These are phyloP conservation scores for Melocanna baccifera DNA, from an alignment of 176 grass and related monocot genomes.

Conservation along the genomic window DNA sequence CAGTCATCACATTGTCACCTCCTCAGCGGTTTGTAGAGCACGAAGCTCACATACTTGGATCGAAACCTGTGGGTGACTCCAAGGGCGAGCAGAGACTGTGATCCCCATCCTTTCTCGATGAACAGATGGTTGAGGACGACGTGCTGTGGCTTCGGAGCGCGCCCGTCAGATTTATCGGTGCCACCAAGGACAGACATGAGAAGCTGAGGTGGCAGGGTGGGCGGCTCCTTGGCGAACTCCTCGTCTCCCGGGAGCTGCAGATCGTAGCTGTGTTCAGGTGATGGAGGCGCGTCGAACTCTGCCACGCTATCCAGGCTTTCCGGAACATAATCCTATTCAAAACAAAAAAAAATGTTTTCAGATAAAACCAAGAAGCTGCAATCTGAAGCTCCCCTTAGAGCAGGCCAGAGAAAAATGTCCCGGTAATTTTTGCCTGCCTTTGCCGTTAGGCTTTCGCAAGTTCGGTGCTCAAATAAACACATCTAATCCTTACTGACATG, in stretches of 20 bases:
- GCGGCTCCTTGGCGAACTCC: conserved; percentile 79
- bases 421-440: neutral
- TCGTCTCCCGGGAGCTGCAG: conserved; percentile 53
- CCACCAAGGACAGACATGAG: conserved; percentile 49
- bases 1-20: conserved; percentile 24
- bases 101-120: conserved; percentile 84
- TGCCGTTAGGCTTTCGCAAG: neutral
- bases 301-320: conserved; percentile 73
- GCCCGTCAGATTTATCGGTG: conserved; percentile 14
- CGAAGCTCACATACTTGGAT: conserved; percentile 83
- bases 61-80: conserved; percentile 72
- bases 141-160: conserved; percentile 51
- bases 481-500: conserved; percentile 59
- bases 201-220: conserved; percentile 61
- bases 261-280: conserved; percentile 69
- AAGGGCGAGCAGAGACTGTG: conserved; percentile 74
- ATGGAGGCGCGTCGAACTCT: conserved; percentile 67
- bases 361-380: neutral
- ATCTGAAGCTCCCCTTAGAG: neutral
- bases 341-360: conserved; percentile 24
- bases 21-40: conserved; percentile 71
- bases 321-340: conserved; percentile 67
- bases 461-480: conserved; percentile 25
- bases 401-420: conserved; percentile 15
- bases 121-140: conserved; percentile 83